phyloP scores from a whole-genome alignment of 2,329 filamentous ascomycete species.

The Trichoderma gracile region DNA sequence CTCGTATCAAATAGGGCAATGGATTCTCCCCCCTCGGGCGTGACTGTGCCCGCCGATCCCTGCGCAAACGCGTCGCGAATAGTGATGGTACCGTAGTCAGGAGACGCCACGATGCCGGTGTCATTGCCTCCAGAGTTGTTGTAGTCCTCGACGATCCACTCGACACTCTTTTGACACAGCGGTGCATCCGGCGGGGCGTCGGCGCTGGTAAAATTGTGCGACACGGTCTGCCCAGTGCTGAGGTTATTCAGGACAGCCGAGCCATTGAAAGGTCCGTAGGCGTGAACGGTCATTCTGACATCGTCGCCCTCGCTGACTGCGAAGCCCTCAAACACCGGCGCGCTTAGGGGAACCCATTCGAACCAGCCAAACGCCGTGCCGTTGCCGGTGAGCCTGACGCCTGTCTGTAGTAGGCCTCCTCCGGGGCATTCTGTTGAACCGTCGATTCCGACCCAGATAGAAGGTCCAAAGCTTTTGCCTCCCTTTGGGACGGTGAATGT shows the following conservation, averaged over 20 bases:
- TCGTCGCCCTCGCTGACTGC: constrained; percentile 36
- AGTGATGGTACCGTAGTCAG: constrained; percentile 36
- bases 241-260: constrained; percentile 47
- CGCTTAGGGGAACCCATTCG: constrained; percentile 49
- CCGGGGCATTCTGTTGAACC: constrained; percentile 43
- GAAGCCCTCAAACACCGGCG: constrained; percentile 43
- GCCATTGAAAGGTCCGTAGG: constrained; percentile 32
- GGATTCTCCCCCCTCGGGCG: constrained; percentile 22
- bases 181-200: constrained; percentile 42
- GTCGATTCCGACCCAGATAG: constrained; percentile 52
- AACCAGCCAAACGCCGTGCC: constrained; percentile 44
- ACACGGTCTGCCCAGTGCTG: constrained; percentile 52
- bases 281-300: constrained; percentile 37
- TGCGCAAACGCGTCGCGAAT: constrained; percentile 33
- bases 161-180: constrained; percentile 58
- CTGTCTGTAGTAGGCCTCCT: constrained; percentile 45
- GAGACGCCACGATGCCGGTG: constrained; percentile 34
- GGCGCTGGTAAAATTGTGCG: constrained; percentile 51
- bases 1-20: constrained; percentile 4
- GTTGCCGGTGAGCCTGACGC: constrained; percentile 42
- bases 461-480: constrained; percentile 26
- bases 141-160: constrained; percentile 62
- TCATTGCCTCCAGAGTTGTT: constrained; percentile 25
- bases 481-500: constrained; percentile 37
- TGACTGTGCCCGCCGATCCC: constrained; percentile 30